Evolutionary conservation across 2,329 filamentous ascomycete genomes (phyloP).

Genomic region (Ophiognomonia clavigignenti-juglandacearum): DNA sequence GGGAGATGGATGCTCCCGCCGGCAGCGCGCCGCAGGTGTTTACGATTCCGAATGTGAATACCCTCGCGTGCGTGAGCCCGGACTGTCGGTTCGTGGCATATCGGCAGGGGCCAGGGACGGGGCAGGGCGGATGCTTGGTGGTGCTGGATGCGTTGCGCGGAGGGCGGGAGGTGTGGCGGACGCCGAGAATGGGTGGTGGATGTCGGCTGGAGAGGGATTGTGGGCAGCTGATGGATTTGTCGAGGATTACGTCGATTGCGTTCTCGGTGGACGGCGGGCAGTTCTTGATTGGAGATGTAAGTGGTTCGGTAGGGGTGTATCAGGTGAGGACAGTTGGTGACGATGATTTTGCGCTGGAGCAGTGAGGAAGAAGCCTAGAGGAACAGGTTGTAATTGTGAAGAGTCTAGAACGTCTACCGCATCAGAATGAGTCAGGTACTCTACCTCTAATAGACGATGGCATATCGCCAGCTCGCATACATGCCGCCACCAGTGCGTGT

Average conservation of each 20-base stretch:
- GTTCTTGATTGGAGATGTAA: slow-evolving; percentile 29
- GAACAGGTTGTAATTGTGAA: background rate
- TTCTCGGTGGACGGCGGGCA: slow-evolving; percentile 33
- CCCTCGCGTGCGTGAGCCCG: slow-evolving; percentile 31
- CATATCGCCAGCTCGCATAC: too few relatives aligned
- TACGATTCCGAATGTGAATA: slow-evolving; percentile 32
- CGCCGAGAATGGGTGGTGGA: slow-evolving; percentile 25
- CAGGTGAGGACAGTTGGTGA: slow-evolving; percentile 21
- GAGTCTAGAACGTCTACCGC: background rate
- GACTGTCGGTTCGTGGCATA: slow-evolving; percentile 36
- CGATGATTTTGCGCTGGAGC: background rate
- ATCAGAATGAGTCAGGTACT: too few relatives aligned
- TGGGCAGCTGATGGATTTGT: slow-evolving; percentile 29
- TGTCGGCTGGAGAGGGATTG: slow-evolving; percentile 23
- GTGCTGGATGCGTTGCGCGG: slow-evolving; percentile 31
- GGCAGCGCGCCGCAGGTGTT: slow-evolving; percentile 31
- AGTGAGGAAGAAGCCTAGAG: background rate
- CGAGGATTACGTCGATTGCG: slow-evolving; percentile 30
- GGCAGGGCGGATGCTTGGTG: slow-evolving; percentile 20
- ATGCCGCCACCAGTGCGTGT: background rate
- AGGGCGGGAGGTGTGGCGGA: slow-evolving; percentile 33
- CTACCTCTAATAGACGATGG: too few relatives aligned
- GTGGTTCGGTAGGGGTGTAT: slow-evolving; percentile 31
- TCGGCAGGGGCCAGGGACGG: slow-evolving; percentile 23
- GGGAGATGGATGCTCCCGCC: slow-evolving; percentile 34